Base-by-base conservation (phyloP, 441 rosid genomes). In the Macaranga tanarius region DNA sequence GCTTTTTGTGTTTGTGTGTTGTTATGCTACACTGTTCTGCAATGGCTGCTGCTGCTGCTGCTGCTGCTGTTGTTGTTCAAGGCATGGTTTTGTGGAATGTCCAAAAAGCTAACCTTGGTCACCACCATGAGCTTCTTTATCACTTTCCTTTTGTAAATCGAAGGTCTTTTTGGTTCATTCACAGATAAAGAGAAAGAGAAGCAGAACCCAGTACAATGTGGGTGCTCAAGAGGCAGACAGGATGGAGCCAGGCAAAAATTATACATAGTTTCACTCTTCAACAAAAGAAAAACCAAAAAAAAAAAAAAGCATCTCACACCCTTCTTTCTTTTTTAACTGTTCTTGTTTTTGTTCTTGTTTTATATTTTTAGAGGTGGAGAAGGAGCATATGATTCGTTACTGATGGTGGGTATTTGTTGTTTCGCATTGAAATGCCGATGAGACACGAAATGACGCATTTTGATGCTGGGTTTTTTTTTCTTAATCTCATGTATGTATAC, bases 231-330 rank as follows among this genome's bases (percentile, higher is more conserved):
- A 78, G 92, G 92, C 88, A 88, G 85, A 88, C 92, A 88, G 90
- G 87, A 83, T 83, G 86, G 86, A 88, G 90, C 92, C 92, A 88
- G 92, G 90, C 92, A 88, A 79, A 57, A 62, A 73, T 56, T 52
- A 55, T 72, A 57, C 72, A 61, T 42, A 67, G 66, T 60, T 67
- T 51, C 25, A 67, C 54, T 65, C 57, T 70, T 5, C 19, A 11
- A 71, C 9, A 45, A 65, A 31, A 42, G 15, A 0, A 10, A 26
- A 10, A 7, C 7, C 6, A 3, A 34, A 34, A 34, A 34, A 34
- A 34, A 34, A 34, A 31, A 5, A 73, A 2, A 6, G 13, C 15
- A 23, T 47, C 62, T 19, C 67, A 67, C 61, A 50, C 26, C 48
- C 20, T 9, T 34, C 55, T 62, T 60, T 60, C 0, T 25, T 63